Evolutionary conservation across 2,329 filamentous ascomycete genomes (phyloP), one percentile per base, ranked within the genome.

Genomic region (Fusarium sp.): DNA sequence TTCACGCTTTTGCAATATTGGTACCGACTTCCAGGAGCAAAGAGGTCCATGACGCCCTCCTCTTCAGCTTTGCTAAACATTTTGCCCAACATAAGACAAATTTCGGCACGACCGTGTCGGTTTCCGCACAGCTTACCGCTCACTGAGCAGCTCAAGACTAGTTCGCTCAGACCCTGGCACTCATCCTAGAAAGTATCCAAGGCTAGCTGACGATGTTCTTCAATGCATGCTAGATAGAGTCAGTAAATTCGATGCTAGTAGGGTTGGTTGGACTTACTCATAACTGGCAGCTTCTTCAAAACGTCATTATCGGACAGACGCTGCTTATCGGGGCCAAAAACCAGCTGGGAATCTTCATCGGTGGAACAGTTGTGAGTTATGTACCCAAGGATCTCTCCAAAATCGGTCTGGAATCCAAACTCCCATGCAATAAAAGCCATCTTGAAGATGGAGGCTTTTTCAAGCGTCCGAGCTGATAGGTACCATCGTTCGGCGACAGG

Each of bases 361-460:
- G 57, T n/a, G 4, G 20, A 55, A 20, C 54, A 59, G 12, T 45
- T 48, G 37, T 43, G 47, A 5, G 55, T 45, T 30, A 69, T 34
- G 12, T 50, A 20, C 5, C 51, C 43, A 27, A 28, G 23, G 18
- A 63, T 32, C 7, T 43, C 37, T 21, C 50, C 42, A 34, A 72
- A 48, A 11, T 58, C 50, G 12, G 42, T 46, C 13, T 23, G 23
- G n/a, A 58, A 63, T 2, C 69, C 69, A 20, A 69, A 14, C 28
- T 66, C 68, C 69, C 69, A 72, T 25, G 69, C 61, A 9, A 72
- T 23, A 21, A 63, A 69, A 10, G 47, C n/a, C 21, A 49, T 42
- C 25, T 59, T 54, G 23, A 51, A 54, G 14, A 59, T 51, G 4
- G 49, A 51, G 18, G 18, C 21, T 27, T 16, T 51, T 9, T 51